These are phyloP conservation scores for Leavenworthia alabamica DNA, from an alignment of 345 rosid species.

Conservation along the genomic window DNA sequence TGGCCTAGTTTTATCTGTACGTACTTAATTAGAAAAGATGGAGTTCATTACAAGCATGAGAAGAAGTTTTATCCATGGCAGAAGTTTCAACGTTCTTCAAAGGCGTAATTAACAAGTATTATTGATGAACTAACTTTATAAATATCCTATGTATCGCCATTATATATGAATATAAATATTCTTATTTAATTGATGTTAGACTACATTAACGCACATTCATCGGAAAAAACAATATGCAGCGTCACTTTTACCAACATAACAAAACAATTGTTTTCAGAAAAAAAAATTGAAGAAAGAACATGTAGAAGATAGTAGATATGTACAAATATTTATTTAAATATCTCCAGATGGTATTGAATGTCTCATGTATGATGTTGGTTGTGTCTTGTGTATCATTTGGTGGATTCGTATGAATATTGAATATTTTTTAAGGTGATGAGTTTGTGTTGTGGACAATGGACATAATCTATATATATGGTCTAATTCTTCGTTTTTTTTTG, in stretches of 20 bases:
- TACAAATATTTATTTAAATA: neutral
- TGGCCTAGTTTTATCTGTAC: conserved; percentile 13
- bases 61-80: conserved; percentile 18
- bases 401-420: neutral
- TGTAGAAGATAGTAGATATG: neutral
- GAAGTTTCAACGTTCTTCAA: neutral
- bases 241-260: neutral
- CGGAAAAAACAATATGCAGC: too few relatives aligned
- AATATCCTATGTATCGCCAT: neutral
- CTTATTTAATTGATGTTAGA: neutral
- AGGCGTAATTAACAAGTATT: neutral
- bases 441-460: neutral
- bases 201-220: neutral
- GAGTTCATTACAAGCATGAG: conserved; percentile 18
- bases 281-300: neutral
- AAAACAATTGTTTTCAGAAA: neutral
- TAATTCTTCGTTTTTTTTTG: neutral
- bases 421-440: neutral
- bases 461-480: neutral
- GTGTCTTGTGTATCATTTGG: neutral
- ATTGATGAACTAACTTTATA: neutral
- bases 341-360: neutral
- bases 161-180: neutral
- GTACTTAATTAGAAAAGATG: conserved; percentile 18
- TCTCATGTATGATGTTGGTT: neutral